Evolutionary conservation across 176 grass and related monocot genomes (phyloP).

Genomic region (Oryza officinalis): DNA sequence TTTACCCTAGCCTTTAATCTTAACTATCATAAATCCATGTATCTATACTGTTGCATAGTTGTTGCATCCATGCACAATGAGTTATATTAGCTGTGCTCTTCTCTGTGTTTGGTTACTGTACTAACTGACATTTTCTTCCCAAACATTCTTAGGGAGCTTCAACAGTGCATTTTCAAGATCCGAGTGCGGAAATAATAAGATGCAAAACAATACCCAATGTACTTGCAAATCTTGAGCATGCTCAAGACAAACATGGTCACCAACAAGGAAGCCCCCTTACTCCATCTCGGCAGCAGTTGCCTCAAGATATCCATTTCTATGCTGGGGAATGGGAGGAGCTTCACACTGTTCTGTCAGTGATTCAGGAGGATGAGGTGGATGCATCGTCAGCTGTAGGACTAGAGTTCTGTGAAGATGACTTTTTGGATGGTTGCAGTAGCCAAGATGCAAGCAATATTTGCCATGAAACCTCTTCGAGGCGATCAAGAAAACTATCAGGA

Average conservation of each 20-base stretch:
- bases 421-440: conserved; percentile 61
- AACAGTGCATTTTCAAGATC: conserved; percentile 78
- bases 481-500: conserved; percentile 72
- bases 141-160: conserved; percentile 59
- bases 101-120: conserved; percentile 4
- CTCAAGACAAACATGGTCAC: conserved; percentile 51
- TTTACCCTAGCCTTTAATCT: neutral
- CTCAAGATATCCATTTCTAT: conserved; percentile 71
- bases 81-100: neutral
- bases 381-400: conserved; percentile 40
- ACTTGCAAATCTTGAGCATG: conserved; percentile 77
- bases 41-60: neutral
- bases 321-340: conserved; percentile 80
- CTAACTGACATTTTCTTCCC: neutral
- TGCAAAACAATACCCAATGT: conserved; percentile 84
- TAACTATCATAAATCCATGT: neutral
- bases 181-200: conserved; percentile 72
- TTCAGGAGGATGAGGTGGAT: conserved; percentile 57
- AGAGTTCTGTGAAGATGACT: conserved; percentile 71
- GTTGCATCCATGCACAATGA: neutral
- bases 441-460: conserved; percentile 63
- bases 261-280: conserved; percentile 76
- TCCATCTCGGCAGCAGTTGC: conserved; percentile 59
- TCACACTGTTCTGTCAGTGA: conserved; percentile 60
- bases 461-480: conserved; percentile 50